Base-by-base conservation (phyloP, 2,329 filamentous ascomycete genomes). In the Myriosclerotinia duriaeana region DNA sequence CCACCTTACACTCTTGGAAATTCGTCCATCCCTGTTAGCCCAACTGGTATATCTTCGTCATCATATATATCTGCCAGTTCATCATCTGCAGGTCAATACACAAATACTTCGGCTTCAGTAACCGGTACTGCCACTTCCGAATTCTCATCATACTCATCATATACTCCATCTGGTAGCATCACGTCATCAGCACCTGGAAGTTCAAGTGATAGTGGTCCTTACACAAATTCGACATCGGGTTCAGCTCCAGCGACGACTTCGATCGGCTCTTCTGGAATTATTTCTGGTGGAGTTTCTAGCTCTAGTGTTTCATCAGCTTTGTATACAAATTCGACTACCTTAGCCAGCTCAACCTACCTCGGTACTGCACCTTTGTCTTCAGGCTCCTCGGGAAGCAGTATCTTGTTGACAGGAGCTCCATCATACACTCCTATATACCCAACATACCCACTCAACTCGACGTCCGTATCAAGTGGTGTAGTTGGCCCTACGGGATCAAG, bases 381-480 rank as follows among this genome's bases (percentile, higher is more conserved):
- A 5, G 46, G 52, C 7, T n/a, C 36, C 46, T 65, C 48, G 5
- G 22, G 36, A 38, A 66, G 67, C n/a, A 40, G 53, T 14, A 20
- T 50, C 34, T 60, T 61, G 9, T 66, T 40, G 20, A 56, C 56
- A 38, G 55, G 34, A 55, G 3, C 46, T n/a, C 22, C 42, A 17
- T 66, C 44, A 42, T 55, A n/a, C 14, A 66, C 52, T 40, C n/a
- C 65, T n/a, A 12, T 20, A 12, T 64, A 63, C 52, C 50, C 62
- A 11, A 34, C 36, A 46, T 42, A 36, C 44, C 14, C 58, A 11
- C n/a, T 61, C 1, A 65, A 56, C 42, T 66, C 48, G 20, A 61
- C 64, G 48, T 40, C 34, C 1, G 20, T 22, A 5, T 48, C 65
- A 56, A 34, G 58, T n/a, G 59, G 59, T 34, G 34, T 26, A 53